These are phyloP conservation scores for Macrolepiota dolichaula DNA, from an alignment of 768 basidiomycete species.

Conservation along the genomic window DNA sequence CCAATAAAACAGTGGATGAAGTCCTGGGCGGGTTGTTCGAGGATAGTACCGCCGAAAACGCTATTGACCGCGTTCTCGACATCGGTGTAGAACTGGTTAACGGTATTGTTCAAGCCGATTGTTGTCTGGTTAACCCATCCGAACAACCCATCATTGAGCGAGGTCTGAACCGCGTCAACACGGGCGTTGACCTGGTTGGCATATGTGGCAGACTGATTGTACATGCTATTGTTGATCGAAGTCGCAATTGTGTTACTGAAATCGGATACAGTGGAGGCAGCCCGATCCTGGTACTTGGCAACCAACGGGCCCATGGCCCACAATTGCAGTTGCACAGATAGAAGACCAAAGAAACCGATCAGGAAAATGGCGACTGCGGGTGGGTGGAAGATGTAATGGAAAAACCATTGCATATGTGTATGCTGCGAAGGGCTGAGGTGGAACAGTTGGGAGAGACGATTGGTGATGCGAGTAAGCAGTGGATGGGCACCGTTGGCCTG, in stretches of 20 bases:
- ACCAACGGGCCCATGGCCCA: slow-evolving; percentile 73
- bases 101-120: slow-evolving; percentile 78
- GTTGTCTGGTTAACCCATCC: slow-evolving; percentile 96
- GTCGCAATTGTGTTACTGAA: slow-evolving; percentile 71
- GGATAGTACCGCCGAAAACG: slow-evolving; percentile 82
- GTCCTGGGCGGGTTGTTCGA: slow-evolving; percentile 78
- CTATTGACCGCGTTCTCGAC: slow-evolving; percentile 74
- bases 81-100: slow-evolving; percentile 84
- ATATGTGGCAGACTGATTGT: slow-evolving; percentile 73
- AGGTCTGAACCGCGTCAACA: slow-evolving; percentile 65
- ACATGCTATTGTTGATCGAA: slow-evolving; percentile 81
- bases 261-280: slow-evolving; percentile 56
- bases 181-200: slow-evolving; percentile 74
- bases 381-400: slow-evolving; percentile 88
- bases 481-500: slow-evolving; percentile 69
- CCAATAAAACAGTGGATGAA: slow-evolving; percentile 91
- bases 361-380: slow-evolving; percentile 89
- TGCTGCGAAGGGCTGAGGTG: slow-evolving; percentile 60
- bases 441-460: slow-evolving; percentile 46
- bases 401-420: slow-evolving; percentile 80
- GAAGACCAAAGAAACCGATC: slow-evolving; percentile 87
- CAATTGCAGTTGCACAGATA: slow-evolving; percentile 87
- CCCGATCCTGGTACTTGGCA: slow-evolving; percentile 59
- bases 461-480: slow-evolving; percentile 62
- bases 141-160: slow-evolving; percentile 84